phyloP scores from a whole-genome alignment of 1,284 basidiomycete species.

The Macrocybe sp. region DNA sequence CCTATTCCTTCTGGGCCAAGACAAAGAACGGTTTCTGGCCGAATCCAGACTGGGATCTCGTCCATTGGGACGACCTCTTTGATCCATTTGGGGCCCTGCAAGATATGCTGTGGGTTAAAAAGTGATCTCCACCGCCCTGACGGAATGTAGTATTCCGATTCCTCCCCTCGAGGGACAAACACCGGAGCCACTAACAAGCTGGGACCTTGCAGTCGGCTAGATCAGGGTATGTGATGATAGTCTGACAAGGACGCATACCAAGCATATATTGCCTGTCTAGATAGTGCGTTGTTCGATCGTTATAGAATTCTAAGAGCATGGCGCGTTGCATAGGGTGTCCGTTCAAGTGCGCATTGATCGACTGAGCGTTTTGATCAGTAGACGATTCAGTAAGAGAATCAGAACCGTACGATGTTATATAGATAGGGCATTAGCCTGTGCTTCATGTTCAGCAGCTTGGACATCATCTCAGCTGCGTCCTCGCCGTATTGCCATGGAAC shows the following conservation, averaged over 20 bases:
- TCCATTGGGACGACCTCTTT: conserved; percentile 51
- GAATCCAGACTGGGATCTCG: conserved; percentile 65
- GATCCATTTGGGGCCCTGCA: conserved; percentile 51
- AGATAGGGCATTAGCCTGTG: conserved; percentile 74
- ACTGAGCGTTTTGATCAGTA: conserved; percentile 30
- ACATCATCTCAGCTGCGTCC: conserved; percentile 61
- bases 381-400: conserved; percentile 1
- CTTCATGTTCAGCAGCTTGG: conserved; percentile 63
- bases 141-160: conserved; percentile 66
- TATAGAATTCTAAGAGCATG: conserved; percentile 71
- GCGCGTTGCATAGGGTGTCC: conserved; percentile 66
- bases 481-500: conserved; percentile 77
- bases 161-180: conserved; percentile 52
- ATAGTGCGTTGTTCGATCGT: conserved; percentile 58
- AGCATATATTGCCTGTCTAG: conserved; percentile 72
- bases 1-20: conserved; percentile 50
- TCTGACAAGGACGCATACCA: conserved; percentile 26
- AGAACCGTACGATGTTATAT: conserved; percentile 49
- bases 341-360: conserved; percentile 50
- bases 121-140: conserved; percentile 66
- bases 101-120: conserved; percentile 43
- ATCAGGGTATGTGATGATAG: neutral
- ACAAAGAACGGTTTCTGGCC: conserved; percentile 49
- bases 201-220: conserved; percentile 37
- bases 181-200: conserved; percentile 73